Base-by-base conservation (phyloP, 2,329 filamentous ascomycete genomes). In the Nemania abortiva region DNA sequence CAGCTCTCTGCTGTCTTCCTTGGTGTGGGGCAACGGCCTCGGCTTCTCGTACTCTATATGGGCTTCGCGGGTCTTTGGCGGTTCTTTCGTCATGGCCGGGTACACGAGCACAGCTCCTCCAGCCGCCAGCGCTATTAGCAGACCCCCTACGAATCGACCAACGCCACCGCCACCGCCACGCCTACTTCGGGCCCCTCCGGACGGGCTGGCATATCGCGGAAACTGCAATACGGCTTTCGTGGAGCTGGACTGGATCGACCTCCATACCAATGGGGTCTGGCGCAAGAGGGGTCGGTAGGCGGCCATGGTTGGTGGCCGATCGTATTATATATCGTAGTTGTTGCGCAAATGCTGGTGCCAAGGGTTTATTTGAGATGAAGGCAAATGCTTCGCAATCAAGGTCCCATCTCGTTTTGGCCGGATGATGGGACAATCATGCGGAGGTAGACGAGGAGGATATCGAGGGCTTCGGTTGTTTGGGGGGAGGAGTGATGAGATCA, bases 1-100 rank as follows among this genome's bases (percentile, higher is more conserved):
- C 66, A 92, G 81, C 64, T 94, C 92, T 66, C 92, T 83, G 71
- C 91, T 90, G 72, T 94, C 91, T 79, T 95, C 92, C 72, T 89
- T 89, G 6, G 89, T 90, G 0, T 82, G 79, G 27, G 85, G 83
- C 70, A 86, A 84, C 70, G 82, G 84, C 64, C 90, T 85, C 27
- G 88, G 81, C 78, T 90, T 87, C 80, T 97, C 93, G 71, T 94
- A 92, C 66, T 88, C 83, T 49, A 94, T 76, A 62, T 90, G 85
- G 0, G 87, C 87, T 74, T 84, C 73, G 2, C 53, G 72, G 18
- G 73, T 74, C 65, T 75, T 77, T 1, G 73, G 63, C 2, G 73
- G 61, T 42, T 72, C 72, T 37, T 73, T 70, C 9, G 56, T 73
- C 9, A 69, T 11, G 27, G 59, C 27, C 6, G 77, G 72, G 34